Evolutionary conservation across 2,329 filamentous ascomycete species (phyloP), one percentile per base, ranked within the genome.

Genomic region (Chaetomium globosum): DNA sequence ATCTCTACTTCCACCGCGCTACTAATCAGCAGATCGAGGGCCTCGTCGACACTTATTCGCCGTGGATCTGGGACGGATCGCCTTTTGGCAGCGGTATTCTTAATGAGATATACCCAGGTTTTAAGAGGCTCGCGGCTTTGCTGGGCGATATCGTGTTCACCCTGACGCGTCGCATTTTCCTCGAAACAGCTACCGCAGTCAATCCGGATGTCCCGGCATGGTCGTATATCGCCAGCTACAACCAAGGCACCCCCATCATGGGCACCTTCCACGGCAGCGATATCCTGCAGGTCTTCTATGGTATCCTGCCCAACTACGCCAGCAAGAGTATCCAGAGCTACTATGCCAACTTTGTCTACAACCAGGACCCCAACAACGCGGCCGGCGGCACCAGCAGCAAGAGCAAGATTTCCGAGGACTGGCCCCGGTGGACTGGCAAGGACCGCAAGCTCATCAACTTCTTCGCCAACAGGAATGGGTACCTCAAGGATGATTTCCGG

Each of bases 241-340:
- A 89, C 78, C 86, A 88, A 73, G 88, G 88, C 10, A 89, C 87
- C 0, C 88, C 91, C 0, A 77, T 93, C 56, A 75, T 94, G 0
- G 91, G 92, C 21, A 93, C 90, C 0, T 90, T 92, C 77, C 92
- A 95, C 74, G 88, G 77, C 16, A 86, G 83, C 1, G 91, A 93
- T 70, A 71, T 93, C 1, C 70, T 91, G 3, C 85, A 90, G 73
- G 83, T 90, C 0, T 92, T 92, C 68, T 87, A 85, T 65, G 88
- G 88, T 0, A 75, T 89, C 13, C 72, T 84, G 57, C 83, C 86
- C 13, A 87, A 90, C 73, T 84, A 88, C 64, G 87, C 88, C 1
- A 83, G 83, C 31, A 75, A 73, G 5, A 81, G 84, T 10, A 86
- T 87, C 53, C 83, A 88, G 64, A 84, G 83, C 0, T 93, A 93